A percentile compares a stretch with the other conserved stretches of the same genome.
Conservation (phyloP, 371 early-diverging fungal species). For the Mortierella sp. region DNA sequence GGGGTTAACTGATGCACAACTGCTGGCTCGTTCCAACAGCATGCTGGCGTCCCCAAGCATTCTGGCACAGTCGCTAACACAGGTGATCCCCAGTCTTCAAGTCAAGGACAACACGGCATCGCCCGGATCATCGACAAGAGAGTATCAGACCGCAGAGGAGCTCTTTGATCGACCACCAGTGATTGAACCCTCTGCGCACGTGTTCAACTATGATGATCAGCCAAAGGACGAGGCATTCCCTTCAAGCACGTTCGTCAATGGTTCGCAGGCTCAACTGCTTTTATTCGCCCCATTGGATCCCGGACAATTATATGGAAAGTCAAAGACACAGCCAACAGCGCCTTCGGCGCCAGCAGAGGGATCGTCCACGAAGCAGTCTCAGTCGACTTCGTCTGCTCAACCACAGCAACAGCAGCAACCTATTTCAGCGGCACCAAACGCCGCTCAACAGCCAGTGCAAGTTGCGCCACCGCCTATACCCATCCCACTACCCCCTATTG, state of each 20-base stretch:
- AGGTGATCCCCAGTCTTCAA: slow-evolving; percentile 49
- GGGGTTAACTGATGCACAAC: slow-evolving; percentile 44
- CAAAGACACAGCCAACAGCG: slow-evolving; percentile 16
- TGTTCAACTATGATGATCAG: slow-evolving; percentile 21
- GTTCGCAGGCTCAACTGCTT: slow-evolving; percentile 25
- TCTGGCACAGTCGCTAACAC: slow-evolving; percentile 44
- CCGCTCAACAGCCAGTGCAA: slow-evolving; percentile 13
- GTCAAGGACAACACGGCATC: slow-evolving; percentile 40
- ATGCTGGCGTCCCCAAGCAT: slow-evolving; percentile 54
- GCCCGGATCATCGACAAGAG: slow-evolving; percentile 19
- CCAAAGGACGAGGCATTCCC: slow-evolving; percentile 42
- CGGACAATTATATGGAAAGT: slow-evolving; percentile 33
- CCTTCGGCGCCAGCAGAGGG: slow-evolving; percentile 22
- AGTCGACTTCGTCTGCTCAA: neutral
- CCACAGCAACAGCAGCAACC: slow-evolving; percentile 14
- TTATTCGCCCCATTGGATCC: slow-evolving; percentile 49
- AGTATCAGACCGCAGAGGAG: slow-evolving; percentile 49
- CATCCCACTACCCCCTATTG: slow-evolving; percentile 25
- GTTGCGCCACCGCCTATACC: slow-evolving; percentile 21
- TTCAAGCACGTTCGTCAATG: slow-evolving; percentile 25
- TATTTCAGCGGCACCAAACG: neutral
- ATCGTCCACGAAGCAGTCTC: slow-evolving; percentile 4
- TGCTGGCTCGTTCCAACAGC: slow-evolving; percentile 48
- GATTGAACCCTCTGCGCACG: slow-evolving; percentile 25
- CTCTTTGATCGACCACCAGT: slow-evolving; percentile 50